Evolutionary conservation across 2,329 filamentous ascomycete species (phyloP), one percentile per base, ranked within the genome.

Genomic region (Dothidotthia symphoricarpi): DNA sequence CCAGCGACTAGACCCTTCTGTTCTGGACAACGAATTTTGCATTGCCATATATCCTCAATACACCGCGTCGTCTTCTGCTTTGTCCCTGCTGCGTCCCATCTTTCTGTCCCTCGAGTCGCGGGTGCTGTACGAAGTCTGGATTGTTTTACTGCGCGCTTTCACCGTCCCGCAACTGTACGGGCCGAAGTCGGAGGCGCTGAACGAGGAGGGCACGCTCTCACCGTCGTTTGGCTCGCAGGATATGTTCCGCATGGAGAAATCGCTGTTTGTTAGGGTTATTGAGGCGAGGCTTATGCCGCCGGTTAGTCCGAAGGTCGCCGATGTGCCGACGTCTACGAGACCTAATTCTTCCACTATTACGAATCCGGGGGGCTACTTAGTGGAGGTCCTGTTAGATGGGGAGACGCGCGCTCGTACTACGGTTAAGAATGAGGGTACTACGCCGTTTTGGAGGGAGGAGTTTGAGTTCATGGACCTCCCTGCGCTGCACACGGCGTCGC

Each of bases 41-140:
- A 86, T 98, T 47, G 90, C 88, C 35, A 91, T 98, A 31, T 96
- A 96, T 59, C 91, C 93, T 12, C 90, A 91, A 47, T 97, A 98
- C 67, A 83, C 88, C 1, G 77, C 85, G 8, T 81, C 81, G 14
- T 79, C 87, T 1, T 85, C 81, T 3, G 78, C 85, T 13, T 74
- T 91, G 39, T 85, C 85, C 6, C 79, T 91, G 17, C 83, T 88
- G 42, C 82, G 87, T n/a, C 91, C 93, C 0, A 83, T 97, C 24
- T 96, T 95, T 61, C 74, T 98, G 24, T 86, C 88, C 3, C 70
- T 96, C 29, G 91, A 97, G 53, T 90, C 81, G 16, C 80, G 90
- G 28, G 82, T 95, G 6, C 75, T 95, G n/a, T 95, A 94, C 56
- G 93, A 98, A 63, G 93, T 96, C 10, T 98, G 93, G 93, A 91